Conservation (phyloP, 1,284 basidiomycete species). For the Ceratorhiza oryzae-sativae region DNA sequence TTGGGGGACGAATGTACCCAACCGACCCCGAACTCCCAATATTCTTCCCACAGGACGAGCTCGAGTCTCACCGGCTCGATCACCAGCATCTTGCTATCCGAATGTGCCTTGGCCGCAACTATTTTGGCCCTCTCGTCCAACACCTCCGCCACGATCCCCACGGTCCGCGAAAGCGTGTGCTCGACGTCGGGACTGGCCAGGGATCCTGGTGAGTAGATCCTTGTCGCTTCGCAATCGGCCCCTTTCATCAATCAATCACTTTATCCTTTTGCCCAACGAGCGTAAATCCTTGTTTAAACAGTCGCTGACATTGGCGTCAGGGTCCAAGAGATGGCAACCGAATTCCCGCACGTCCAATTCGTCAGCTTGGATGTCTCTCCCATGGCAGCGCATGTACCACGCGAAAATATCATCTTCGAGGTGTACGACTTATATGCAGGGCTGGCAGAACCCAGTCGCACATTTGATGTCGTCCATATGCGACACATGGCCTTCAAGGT, state of each 20-base stretch:
- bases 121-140: constrained; percentile 8
- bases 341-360: constrained; percentile 32
- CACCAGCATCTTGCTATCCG: constrained; percentile 19
- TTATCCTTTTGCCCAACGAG: not conserved
- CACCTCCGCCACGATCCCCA: constrained; percentile 25
- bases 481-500: constrained; percentile 28
- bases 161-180: constrained; percentile 9
- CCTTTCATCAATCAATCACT: not conserved
- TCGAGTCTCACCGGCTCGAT: constrained; percentile 15
- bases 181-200: constrained; percentile 24
- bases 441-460: constrained; percentile 10
- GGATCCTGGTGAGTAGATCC: constrained; percentile 27
- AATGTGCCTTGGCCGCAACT: constrained; percentile 11
- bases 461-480: constrained; percentile 27
- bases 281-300: not conserved
- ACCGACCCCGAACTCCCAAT: constrained; percentile 13
- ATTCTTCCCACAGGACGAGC: constrained; percentile 30
- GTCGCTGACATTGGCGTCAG: not conserved
- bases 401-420: constrained; percentile 27
- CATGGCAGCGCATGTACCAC: constrained; percentile 37
- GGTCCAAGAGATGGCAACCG: constrained; percentile 34
- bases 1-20: constrained; percentile 23
- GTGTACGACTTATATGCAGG: constrained; percentile 27
- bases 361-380: constrained; percentile 31
- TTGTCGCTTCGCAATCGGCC: not conserved